Evolutionary conservation across 768 basidiomycete species (phyloP).

Genomic region (Pluteus cervinus): DNA sequence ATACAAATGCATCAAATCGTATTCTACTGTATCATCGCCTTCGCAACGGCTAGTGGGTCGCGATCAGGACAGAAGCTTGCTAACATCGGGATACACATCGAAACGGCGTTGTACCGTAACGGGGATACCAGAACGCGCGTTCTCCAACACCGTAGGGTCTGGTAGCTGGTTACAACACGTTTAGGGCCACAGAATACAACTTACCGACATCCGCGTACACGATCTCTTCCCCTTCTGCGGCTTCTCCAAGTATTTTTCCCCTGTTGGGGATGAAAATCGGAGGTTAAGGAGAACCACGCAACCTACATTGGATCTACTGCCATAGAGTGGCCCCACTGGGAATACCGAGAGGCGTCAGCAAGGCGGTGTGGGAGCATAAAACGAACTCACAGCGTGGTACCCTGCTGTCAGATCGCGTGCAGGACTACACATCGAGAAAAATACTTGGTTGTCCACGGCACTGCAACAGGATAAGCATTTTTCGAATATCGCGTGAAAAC

Average conservation of each 20-base stretch:
- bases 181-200: conserved; percentile 19
- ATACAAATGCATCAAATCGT: too few species aligned
- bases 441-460: conserved; percentile 97
- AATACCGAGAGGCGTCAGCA: conserved; percentile 2
- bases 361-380: neutral
- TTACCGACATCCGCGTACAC: conserved; percentile 77
- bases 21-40: too few species aligned
- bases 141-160: conserved; percentile 51
- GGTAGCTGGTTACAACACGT: neutral
- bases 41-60: too few species aligned
- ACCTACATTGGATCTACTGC: conserved; percentile 85
- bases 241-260: conserved; percentile 68
- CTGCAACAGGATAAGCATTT: conserved; percentile 32
- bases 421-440: conserved; percentile 92
- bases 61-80: conserved; percentile 14
- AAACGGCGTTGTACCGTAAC: conserved; percentile 90
- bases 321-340: conserved; percentile 86
- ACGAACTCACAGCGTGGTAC: conserved; percentile 76
- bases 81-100: conserved; percentile 85
- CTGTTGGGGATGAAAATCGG: conserved; percentile 31
- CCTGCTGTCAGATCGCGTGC: conserved; percentile 76
- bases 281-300: neutral
- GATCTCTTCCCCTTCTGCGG: conserved; percentile 73
- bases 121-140: conserved; percentile 78
- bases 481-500: neutral